These are phyloP conservation scores for Fusarium sp. DNA, from an alignment of 2,329 filamentous ascomycete genomes.

Conservation along the genomic window DNA sequence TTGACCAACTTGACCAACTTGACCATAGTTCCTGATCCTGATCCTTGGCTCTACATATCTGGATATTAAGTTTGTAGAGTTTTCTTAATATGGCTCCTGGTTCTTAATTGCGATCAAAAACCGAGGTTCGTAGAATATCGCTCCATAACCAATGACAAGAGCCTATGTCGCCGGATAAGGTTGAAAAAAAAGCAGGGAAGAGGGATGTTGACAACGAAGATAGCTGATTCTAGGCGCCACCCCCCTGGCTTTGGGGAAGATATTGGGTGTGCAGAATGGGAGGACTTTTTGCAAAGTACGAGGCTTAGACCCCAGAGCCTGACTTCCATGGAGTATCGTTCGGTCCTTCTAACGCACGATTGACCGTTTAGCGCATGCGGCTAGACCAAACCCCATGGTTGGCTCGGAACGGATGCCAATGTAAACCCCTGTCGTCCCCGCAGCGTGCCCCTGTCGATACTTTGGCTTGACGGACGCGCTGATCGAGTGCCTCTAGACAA, in stretches of 20 bases:
- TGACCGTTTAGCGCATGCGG: slow-evolving; percentile 40
- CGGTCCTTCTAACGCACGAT: slow-evolving; percentile 48
- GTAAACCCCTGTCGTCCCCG: slow-evolving; percentile 35
- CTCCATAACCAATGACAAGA: slow-evolving; percentile 22
- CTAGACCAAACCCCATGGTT: slow-evolving; percentile 32
- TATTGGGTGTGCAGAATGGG: slow-evolving; percentile 26
- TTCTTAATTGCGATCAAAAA: slow-evolving; percentile 33
- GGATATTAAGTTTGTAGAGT: slow-evolving; percentile 6
- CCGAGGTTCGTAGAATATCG: slow-evolving; percentile 19
- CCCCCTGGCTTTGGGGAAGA: slow-evolving; percentile 25
- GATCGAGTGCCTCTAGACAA: slow-evolving; percentile 21
- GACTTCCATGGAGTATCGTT: slow-evolving; percentile 46
- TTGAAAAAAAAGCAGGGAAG: slow-evolving; percentile 28
- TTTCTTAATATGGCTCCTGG: slow-evolving; percentile 19
- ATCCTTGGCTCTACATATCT: slow-evolving; percentile 3
- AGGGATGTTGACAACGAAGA: slow-evolving; percentile 25
- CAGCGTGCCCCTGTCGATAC: slow-evolving; percentile 39
- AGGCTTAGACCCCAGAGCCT: slow-evolving; percentile 44
- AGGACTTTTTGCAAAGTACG: slow-evolving; percentile 45
- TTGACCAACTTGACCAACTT: slow-evolving; percentile 11
- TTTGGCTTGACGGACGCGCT: slow-evolving; percentile 23
- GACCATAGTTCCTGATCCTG: slow-evolving; percentile 10
- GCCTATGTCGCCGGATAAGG: slow-evolving; percentile 27
- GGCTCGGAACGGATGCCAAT: slow-evolving; percentile 37
- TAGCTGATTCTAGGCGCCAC: slow-evolving; percentile 15